Evolutionary conservation across 805 yeast genomes (phyloP), one percentile per base, ranked within the genome.

Genomic region (Saccharomycopsis sp.): DNA sequence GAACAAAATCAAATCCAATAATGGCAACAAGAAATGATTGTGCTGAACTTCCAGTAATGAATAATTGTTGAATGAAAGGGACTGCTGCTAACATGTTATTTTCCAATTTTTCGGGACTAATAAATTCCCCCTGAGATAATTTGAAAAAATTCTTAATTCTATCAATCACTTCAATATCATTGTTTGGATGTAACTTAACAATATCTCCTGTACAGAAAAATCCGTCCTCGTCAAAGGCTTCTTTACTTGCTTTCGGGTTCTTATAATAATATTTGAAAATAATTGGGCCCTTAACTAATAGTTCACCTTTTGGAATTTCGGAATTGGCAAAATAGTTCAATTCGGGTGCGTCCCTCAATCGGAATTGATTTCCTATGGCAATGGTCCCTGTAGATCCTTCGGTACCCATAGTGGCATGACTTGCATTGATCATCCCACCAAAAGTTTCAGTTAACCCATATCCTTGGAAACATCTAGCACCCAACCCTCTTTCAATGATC

Each of bases 141-240:
- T 83, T 83, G 69, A 82, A 83, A 64, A 83, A 82, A 63, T 83
- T 84, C 66, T 83, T 83, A 32, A 83, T 87, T 50, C 93, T 69
- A 56, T 84, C 93, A 54, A 83, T 71, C 47, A 83, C 77, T 40
- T 61, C 66, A 19, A 83, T 58, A 38, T 80, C 68, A 8, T 88
- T 85, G 5, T 64, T 61, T 1, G 50, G 45, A 45, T 72, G 75
- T 41, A 81, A 60, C 45, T 59, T 61, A 1, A 76, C 86, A 54
- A 81, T 71, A 58, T 81, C 89, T 40, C 86, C 85, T 1, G 85
- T 78, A 29, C 71, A 62, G 56, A 77, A 79, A 83, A 83, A 79
- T 3, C 81, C 81, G n/a, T 75, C 75, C 13, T 67, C 62, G 45
- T 74, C 81, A 36, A 81, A 54, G 2, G 72, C 71, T 40, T 68